phyloP scores from a whole-genome alignment of 1,139 yeast species.

The Arxiozyma slooffiae region DNA sequence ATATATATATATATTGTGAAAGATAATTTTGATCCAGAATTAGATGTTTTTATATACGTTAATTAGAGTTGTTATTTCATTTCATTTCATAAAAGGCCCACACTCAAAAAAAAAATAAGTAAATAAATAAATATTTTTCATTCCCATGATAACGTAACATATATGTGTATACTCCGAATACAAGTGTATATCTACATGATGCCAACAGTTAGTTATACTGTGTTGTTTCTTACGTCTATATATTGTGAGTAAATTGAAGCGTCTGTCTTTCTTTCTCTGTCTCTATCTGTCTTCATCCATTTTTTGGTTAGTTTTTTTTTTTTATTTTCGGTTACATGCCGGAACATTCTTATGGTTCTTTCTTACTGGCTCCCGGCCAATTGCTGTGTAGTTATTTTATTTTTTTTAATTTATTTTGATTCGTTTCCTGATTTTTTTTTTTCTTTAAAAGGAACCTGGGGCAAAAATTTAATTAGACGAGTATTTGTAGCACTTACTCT shows the following conservation, averaged over 20 bases:
- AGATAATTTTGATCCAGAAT: no score
- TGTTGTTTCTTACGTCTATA: background rate
- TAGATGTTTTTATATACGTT: no score
- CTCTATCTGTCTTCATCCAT: background rate
- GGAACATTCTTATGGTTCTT: background rate
- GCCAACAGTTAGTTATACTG: background rate
- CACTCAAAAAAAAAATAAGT: no score
- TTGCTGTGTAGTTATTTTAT: no score
- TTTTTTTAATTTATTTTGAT: background rate
- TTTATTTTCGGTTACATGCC: background rate
- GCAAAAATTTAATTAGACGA: background rate
- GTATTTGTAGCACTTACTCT: background rate
- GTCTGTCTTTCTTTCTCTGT: background rate
- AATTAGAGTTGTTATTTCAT: no score
- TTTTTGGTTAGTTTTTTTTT: no score
- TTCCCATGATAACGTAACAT: no score
- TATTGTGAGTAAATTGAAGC: no score
- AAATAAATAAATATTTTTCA: no score
- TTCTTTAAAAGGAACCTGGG: background rate
- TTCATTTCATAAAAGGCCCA: no score
- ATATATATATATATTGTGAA: no score
- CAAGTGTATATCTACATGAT: background rate
- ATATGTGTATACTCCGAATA: no score
- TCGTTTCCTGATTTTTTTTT: background rate
- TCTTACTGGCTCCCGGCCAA: background rate